Conservation (phyloP, 169 alveolate species). For the Babesia sp. region DNA sequence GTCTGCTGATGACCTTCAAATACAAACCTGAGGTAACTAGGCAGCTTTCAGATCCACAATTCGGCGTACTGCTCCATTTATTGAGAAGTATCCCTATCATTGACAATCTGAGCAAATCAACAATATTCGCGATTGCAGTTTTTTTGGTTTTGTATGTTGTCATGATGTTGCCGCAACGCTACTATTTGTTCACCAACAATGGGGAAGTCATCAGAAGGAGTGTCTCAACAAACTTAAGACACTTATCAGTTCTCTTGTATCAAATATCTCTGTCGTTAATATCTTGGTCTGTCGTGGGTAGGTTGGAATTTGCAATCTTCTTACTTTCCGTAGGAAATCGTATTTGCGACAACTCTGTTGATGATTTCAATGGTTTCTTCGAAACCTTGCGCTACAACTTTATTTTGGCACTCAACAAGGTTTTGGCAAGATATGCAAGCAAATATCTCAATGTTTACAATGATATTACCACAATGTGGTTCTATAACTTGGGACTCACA, state of each 20-base stretch:
- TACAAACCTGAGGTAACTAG: neutral
- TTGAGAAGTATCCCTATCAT: neutral
- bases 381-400: constrained; percentile 19
- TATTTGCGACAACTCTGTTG: constrained; percentile 1
- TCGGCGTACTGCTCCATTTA: neutral
- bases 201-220: constrained; percentile 16
- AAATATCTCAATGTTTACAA: constrained; percentile 10
- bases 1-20: neutral
- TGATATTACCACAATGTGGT: constrained; percentile 1
- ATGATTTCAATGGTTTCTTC: constrained; percentile 2
- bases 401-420: constrained; percentile 26
- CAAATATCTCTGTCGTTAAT: constrained; percentile 23
- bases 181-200: constrained; percentile 8
- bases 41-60: neutral
- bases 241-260: constrained; percentile 3
- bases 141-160: neutral
- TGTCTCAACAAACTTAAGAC: neutral
- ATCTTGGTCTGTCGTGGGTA: constrained; percentile 37
- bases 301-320: neutral
- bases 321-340: neutral
- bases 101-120: neutral
- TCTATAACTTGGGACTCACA: constrained; percentile 40
- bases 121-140: neutral
- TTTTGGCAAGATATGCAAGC: neutral
- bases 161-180: constrained; percentile 19